Conservation (phyloP, 306 rosid species). For the Ceratonia siliqua region DNA sequence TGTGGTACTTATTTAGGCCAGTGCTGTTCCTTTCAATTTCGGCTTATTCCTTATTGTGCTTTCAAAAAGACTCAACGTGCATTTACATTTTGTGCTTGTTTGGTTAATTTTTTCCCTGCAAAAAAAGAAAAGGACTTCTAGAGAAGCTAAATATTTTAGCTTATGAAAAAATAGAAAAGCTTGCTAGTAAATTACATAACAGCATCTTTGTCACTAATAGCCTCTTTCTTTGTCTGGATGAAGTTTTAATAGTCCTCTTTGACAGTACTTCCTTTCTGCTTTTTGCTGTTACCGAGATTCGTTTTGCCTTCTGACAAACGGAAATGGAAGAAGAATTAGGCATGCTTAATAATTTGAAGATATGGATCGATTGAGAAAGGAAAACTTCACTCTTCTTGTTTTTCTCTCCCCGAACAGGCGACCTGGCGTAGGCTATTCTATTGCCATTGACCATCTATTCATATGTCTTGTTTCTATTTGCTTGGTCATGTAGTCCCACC, state of each 20-base stretch:
- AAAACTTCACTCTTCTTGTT: neutral
- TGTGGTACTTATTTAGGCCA: slow-evolving; percentile 5
- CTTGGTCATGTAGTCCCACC: slow-evolving; percentile 7
- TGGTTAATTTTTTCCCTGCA: too few species aligned
- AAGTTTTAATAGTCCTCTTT: neutral
- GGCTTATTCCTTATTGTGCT: neutral
- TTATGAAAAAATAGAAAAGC: too few species aligned
- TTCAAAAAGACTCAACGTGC: neutral
- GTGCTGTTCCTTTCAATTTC: slow-evolving; percentile 7
- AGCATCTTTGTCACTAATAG: slow-evolving; percentile 12
- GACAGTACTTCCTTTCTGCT: slow-evolving; percentile 9
- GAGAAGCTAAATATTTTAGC: too few species aligned
- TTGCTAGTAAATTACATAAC: neutral
- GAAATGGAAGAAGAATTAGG: neutral
- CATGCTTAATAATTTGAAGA: slow-evolving; percentile 1
- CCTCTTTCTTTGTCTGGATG: slow-evolving; percentile 8
- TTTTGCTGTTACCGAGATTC: slow-evolving; percentile 3
- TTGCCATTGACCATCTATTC: neutral
- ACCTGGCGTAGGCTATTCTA: too few species aligned
- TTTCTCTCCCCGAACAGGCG: neutral
- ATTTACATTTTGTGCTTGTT: neutral
- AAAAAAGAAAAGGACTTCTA: too few species aligned
- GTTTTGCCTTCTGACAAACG: neutral
- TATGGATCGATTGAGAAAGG: neutral
- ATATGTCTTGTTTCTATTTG: neutral